These are phyloP conservation scores for Xylaria acuta DNA, from an alignment of 495 filamentous ascomycete species.

Conservation along the genomic window DNA sequence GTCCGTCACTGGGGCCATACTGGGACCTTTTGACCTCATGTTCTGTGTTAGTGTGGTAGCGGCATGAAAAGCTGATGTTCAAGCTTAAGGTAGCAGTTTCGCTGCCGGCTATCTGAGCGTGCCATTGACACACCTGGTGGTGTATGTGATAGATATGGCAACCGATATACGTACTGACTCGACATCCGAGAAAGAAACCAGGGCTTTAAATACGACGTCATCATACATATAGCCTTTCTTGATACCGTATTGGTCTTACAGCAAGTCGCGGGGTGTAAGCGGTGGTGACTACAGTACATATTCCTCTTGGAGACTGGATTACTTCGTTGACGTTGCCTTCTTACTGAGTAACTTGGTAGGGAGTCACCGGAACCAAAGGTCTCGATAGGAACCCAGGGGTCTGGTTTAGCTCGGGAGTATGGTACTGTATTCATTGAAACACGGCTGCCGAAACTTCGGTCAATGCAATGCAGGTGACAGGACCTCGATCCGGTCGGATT, in stretches of 20 bases:
- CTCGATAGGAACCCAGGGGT: constrained; percentile 14
- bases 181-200: not conserved
- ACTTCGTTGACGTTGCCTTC: not conserved
- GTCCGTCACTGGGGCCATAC: not conserved
- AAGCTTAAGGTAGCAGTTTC: not conserved
- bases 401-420: constrained; percentile 13
- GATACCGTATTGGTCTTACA: not conserved
- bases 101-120: not conserved
- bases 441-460: constrained; percentile 20
- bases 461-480: constrained; percentile 20
- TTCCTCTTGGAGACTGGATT: not conserved
- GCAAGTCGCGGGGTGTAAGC: not conserved
- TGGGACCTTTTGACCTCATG: not conserved
- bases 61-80: constrained; percentile 1
- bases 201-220: not conserved
- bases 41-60: not conserved
- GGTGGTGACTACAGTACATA: not conserved
- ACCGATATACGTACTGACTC: not conserved
- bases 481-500: constrained; percentile 5
- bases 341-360: not conserved
- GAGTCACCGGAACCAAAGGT: not conserved
- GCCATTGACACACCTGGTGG: not conserved
- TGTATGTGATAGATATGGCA: not conserved
- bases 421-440: not conserved
- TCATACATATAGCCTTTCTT: not conserved